phyloP scores from a whole-genome alignment of 1,284 basidiomycete genomes.

The Caloboletus firmus region DNA sequence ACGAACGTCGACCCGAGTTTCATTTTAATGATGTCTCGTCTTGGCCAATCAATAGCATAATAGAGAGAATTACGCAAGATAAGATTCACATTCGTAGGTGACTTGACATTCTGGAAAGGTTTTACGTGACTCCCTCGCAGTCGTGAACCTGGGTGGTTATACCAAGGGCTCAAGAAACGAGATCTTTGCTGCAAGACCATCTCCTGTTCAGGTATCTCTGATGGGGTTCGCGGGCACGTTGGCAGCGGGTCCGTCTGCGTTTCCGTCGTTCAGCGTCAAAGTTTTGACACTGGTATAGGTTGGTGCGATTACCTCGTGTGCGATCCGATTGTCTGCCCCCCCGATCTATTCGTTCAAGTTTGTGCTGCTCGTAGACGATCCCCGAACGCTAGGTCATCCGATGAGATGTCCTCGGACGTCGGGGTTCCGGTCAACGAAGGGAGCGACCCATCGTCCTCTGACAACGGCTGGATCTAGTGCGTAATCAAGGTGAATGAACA shows the following conservation, averaged over 20 bases:
- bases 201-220: slow-evolving; percentile 59
- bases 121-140: slow-evolving; percentile 23
- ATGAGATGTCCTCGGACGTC: slow-evolving; percentile 20
- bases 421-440: slow-evolving; percentile 44
- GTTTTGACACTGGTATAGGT: slow-evolving; percentile 27
- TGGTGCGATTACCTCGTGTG: slow-evolving; percentile 67
- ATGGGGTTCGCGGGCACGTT: slow-evolving; percentile 62
- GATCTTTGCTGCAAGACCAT: slow-evolving; percentile 58
- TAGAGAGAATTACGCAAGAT: slow-evolving; percentile 48
- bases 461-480: slow-evolving; percentile 56
- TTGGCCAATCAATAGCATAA: slow-evolving; percentile 44
- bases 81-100: slow-evolving; percentile 53
- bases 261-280: not conserved
- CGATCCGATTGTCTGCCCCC: slow-evolving; percentile 49
- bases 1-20: slow-evolving; percentile 46
- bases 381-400: not conserved
- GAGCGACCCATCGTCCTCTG: slow-evolving; percentile 50
- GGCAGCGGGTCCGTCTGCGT: slow-evolving; percentile 40
- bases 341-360: slow-evolving; percentile 44
- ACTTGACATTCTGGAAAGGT: not conserved
- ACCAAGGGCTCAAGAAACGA: slow-evolving; percentile 68
- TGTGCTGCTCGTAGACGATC: slow-evolving; percentile 16
- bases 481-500: slow-evolving; percentile 17
- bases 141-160: slow-evolving; percentile 62
- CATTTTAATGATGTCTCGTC: slow-evolving; percentile 53